Evolutionary conservation across 2,329 filamentous ascomycete species (phyloP).

Genomic region (Huntiella omanensis): DNA sequence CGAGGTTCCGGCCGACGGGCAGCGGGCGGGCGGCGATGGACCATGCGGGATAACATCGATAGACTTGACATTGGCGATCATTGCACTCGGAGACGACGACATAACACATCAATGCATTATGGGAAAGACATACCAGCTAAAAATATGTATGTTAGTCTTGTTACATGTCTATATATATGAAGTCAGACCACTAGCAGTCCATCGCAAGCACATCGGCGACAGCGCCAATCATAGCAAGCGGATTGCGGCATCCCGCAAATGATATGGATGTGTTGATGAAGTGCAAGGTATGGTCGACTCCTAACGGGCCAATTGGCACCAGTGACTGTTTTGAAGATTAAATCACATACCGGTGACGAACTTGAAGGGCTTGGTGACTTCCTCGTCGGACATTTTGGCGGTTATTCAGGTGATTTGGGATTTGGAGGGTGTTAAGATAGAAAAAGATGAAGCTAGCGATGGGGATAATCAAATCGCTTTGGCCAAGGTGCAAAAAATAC

Average conservation of each 20-base stretch:
- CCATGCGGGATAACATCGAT: not conserved
- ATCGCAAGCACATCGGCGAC: not conserved
- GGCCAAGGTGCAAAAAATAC: too few relatives aligned
- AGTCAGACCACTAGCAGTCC: slow-evolving; percentile 17
- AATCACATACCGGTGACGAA: slow-evolving; percentile 83
- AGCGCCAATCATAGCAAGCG: too few relatives aligned
- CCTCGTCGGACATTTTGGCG: slow-evolving; percentile 77
- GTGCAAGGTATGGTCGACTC: not conserved
- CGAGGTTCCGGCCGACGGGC: not conserved
- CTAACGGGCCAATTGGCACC: not conserved
- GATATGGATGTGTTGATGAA: too few relatives aligned
- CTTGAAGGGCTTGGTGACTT: slow-evolving; percentile 98
- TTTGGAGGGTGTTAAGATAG: not conserved
- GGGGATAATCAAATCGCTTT: not conserved
- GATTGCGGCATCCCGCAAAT: too few relatives aligned
- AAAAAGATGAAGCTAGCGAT: slow-evolving; percentile 1
- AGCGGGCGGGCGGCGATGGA: not conserved
- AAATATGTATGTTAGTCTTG: slow-evolving; percentile 23
- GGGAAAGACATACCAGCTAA: slow-evolving; percentile 25
- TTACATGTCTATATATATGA: slow-evolving; percentile 13
- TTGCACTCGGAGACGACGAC: not conserved
- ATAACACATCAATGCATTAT: not conserved
- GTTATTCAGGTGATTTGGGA: slow-evolving; percentile 13
- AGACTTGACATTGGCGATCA: not conserved
- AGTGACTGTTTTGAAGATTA: slow-evolving; percentile 14